phyloP scores from a whole-genome alignment of 768 basidiomycete genomes.

The Boletus barrowsii region DNA sequence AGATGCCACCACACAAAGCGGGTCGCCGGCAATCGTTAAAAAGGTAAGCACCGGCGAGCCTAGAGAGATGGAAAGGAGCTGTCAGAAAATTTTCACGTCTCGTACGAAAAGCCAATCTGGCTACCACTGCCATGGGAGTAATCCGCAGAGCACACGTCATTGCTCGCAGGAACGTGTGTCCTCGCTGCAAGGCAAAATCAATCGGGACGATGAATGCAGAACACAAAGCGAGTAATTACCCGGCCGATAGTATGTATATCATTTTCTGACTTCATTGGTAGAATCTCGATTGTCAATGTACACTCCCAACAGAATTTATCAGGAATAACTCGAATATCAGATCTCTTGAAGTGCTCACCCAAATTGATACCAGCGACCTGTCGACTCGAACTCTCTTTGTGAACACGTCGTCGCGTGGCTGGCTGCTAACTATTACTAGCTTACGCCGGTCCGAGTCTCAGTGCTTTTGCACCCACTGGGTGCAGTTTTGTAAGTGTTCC shows the following conservation, averaged over 20 bases:
- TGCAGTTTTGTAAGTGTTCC: background rate
- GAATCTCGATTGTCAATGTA: too few relatives aligned
- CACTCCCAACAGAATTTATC: too few relatives aligned
- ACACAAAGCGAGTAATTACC: background rate
- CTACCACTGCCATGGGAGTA: background rate
- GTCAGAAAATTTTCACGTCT: background rate
- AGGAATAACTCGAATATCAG: too few relatives aligned
- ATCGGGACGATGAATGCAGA: background rate
- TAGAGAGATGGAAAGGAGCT: background rate
- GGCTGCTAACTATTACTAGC: background rate
- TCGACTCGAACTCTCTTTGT: background rate
- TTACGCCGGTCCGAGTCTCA: background rate
- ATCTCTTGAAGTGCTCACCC: too few relatives aligned
- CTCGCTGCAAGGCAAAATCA: background rate
- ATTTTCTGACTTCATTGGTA: too few relatives aligned
- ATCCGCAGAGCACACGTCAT: background rate
- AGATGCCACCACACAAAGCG: background rate
- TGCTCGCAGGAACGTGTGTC: background rate
- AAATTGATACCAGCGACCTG: background rate
- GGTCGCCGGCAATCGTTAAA: slow-evolving; percentile 2
- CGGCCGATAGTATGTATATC: too few relatives aligned
- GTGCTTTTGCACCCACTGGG: background rate
- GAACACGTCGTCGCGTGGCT: background rate
- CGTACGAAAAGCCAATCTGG: slow-evolving; percentile 1
- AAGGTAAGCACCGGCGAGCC: background rate